Evolutionary conservation across 371 early-diverging fungal genomes (phyloP), one percentile per base, ranked within the genome.

Genomic region (Apophysomyces variabilis): DNA sequence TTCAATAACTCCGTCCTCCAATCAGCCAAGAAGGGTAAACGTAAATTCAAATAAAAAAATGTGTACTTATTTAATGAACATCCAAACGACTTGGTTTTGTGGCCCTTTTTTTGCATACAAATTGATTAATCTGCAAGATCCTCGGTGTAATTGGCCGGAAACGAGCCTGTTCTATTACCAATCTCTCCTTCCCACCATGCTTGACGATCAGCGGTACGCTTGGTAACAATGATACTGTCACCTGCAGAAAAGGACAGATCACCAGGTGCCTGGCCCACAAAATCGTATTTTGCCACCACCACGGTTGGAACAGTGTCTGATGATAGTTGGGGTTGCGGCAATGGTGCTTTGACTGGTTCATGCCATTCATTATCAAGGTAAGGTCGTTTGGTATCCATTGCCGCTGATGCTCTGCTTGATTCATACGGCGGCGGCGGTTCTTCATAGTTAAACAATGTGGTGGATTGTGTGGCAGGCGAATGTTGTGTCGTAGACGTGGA

Each of bases 121-220:
- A 26, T 0, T 26, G 32, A 3, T 47, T 59, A 37, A 59, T 59
- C 36, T 36, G 18, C 21, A 37, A 71, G n/a, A 36, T 76, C 74
- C 50, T 76, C 71, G 1, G 80, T 79, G 37, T 75, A 77, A 57
- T 79, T 79, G 4, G 80, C 80, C 45, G 77, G 80, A 50, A 79
- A 79, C 37, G 66, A 70, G 7, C 94, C 94, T 62, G 71, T 76
- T 12, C 69, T 68, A 16, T 84, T 87, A 35, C 91, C 84, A 62
- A 84, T 80, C 44, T 66, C 77, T 4, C 95, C 95, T 61, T 84
- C 84, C 95, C 95, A 94, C 94, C 94, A 93, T 71, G 87, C 84
- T 67, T 93, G 81, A 18, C 79, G 77, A 60, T 82, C 79, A 0
- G 80, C 87, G 0, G 87, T 84, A 38, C 84, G 71, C 60, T 86